phyloP scores from a whole-genome alignment of 148 eudicot genomes.

The Cornus kousa region DNA sequence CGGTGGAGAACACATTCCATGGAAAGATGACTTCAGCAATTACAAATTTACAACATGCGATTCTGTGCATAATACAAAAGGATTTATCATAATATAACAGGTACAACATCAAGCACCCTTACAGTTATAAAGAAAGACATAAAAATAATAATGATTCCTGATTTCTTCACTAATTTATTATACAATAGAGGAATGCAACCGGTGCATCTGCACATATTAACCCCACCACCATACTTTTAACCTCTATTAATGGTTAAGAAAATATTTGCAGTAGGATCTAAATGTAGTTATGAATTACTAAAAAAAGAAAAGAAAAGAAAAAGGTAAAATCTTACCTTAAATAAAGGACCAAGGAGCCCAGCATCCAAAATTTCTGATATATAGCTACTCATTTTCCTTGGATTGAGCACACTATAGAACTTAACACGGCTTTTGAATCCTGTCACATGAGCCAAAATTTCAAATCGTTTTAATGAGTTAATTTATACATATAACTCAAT shows the following conservation, averaged over 20 bases:
- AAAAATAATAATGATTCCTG: not conserved
- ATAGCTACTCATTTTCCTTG: constrained; percentile 34
- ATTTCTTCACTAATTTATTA: not conserved
- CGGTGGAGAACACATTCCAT: not conserved
- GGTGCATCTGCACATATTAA: not conserved
- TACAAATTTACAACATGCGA: not conserved
- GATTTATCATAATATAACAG: too few species aligned
- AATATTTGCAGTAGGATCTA: not conserved
- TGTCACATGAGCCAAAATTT: constrained; percentile 18
- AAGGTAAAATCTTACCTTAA: constrained; percentile 39
- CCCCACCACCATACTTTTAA: not conserved
- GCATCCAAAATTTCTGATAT: constrained; percentile 44
- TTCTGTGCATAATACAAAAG: not conserved
- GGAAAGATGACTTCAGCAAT: not conserved
- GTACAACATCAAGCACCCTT: not conserved
- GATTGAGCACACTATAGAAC: constrained; percentile 34
- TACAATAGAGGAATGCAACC: too few species aligned
- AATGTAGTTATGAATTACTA: not conserved
- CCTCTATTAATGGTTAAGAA: not conserved
- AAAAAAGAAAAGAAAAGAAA: not conserved
- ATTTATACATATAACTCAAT: not conserved
- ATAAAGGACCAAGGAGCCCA: constrained; percentile 57
- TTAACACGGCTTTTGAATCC: constrained; percentile 54
- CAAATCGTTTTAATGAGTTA: not conserved
- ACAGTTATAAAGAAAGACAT: not conserved